These are phyloP conservation scores for Bretschneidera sinensis DNA, from an alignment of 345 rosid genomes.

Conservation along the genomic window DNA sequence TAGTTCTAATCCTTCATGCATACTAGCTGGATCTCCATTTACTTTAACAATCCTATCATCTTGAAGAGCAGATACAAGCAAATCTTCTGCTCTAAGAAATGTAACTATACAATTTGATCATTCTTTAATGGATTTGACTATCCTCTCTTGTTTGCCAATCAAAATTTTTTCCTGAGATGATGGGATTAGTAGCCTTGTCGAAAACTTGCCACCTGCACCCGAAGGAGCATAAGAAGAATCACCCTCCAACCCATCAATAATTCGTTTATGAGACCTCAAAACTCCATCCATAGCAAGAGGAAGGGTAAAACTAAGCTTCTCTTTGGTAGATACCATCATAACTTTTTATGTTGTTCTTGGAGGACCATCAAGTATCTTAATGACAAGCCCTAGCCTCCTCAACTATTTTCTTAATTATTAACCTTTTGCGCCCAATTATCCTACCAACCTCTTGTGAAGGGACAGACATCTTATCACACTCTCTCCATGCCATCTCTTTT, in stretches of 20 bases:
- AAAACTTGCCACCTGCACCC: constrained; percentile 52
- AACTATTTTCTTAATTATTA: constrained; percentile 89
- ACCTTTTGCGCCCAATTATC: constrained; percentile 97
- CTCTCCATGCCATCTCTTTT: constrained; percentile 99
- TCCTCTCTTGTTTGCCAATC: constrained; percentile 95
- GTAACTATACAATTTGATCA: constrained; percentile 77
- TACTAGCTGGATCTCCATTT: constrained; percentile 73
- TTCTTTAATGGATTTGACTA: constrained; percentile 95
- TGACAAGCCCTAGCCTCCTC: constrained; percentile 98
- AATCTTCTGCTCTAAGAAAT: constrained; percentile 96
- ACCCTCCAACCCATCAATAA: constrained; percentile 85
- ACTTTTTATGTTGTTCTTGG: constrained; percentile 99
- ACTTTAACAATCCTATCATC: constrained; percentile 98
- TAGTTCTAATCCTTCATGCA: constrained; percentile 88
- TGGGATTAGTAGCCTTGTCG: constrained; percentile 91
- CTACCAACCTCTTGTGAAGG: constrained; percentile 98
- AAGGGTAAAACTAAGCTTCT: constrained; percentile 83
- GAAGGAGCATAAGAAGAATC: constrained; percentile 67
- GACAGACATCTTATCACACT: constrained; percentile 93
- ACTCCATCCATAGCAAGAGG: constrained; percentile 99
- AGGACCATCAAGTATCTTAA: constrained; percentile 98
- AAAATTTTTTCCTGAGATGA: constrained; percentile 98
- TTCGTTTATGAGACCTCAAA: constrained; percentile 84
- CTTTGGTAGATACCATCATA: constrained; percentile 97
- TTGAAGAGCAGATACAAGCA: constrained; percentile 93